Evolutionary conservation across 495 filamentous ascomycete genomes (phyloP).

Genomic region (Rusavskia elegans): DNA sequence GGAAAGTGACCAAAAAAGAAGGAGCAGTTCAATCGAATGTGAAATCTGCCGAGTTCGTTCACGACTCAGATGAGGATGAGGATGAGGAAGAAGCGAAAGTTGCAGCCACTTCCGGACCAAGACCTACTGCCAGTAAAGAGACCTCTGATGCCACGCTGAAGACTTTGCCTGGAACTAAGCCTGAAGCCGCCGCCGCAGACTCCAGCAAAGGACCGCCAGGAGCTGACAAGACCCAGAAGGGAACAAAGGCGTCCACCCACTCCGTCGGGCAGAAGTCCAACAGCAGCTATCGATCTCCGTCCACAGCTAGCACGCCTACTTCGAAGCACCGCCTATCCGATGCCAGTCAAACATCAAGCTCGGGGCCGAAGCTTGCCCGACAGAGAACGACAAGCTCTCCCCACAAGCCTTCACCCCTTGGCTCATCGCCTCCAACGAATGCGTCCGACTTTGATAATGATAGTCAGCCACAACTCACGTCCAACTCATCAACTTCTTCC

Average conservation of each 20-base stretch:
- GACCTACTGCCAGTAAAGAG: conserved; percentile 8
- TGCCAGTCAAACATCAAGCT: conserved; percentile 7
- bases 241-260: no score
- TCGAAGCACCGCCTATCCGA: conserved; percentile 2
- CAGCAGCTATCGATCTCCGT: conserved; percentile 2
- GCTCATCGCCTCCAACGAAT: conserved; percentile 61
- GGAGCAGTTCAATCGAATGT: conserved; percentile 26
- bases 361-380: conserved; percentile 12
- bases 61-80: conserved; percentile 61
- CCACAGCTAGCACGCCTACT: conserved; percentile 8
- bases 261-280: no score
- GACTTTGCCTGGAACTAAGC: not conserved
- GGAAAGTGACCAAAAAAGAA: conserved; percentile 34
- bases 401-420: conserved; percentile 58
- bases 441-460: conserved; percentile 43
- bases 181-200: no score
- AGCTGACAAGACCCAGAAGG: no score
- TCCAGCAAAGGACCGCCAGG: no score
- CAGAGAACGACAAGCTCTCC: conserved; percentile 34
- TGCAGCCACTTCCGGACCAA: conserved; percentile 4
- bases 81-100: conserved; percentile 31
- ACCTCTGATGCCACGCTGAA: conserved; percentile 6
- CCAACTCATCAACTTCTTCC: conserved; percentile 22
- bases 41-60: conserved; percentile 61
- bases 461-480: conserved; percentile 14